Evolutionary conservation across 2,329 filamentous ascomycete genomes (phyloP).

Genomic region (Sporothrix mexicana): DNA sequence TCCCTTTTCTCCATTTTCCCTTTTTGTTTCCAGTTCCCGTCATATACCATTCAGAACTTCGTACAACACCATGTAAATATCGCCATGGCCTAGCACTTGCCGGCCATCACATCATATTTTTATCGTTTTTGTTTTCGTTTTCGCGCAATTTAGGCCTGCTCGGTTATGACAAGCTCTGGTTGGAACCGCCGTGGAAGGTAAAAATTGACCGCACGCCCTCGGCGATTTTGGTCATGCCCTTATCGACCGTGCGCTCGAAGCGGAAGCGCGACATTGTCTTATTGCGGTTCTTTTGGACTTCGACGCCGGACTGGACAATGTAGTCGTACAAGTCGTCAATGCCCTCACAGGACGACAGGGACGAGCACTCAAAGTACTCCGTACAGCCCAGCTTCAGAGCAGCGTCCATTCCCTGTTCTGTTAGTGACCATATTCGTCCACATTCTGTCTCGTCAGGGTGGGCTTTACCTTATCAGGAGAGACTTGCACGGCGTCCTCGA

Average conservation of each 20-base stretch:
- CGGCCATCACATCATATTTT: not conserved
- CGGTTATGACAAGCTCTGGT: not conserved
- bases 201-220: conserved; percentile 36
- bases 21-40: not conserved
- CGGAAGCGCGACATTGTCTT: conserved; percentile 36
- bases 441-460: too few species aligned
- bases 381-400: conserved; percentile 33
- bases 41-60: not conserved
- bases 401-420: conserved; percentile 25
- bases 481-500: conserved; percentile 36
- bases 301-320: conserved; percentile 35
- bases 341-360: conserved; percentile 35
- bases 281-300: conserved; percentile 33
- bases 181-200: conserved; percentile 26
- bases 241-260: conserved; percentile 36
- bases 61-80: conserved; percentile 4
- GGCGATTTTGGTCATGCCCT: conserved; percentile 37
- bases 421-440: not conserved
- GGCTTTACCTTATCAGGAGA: conserved; percentile 27
- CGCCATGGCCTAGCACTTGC: not conserved
- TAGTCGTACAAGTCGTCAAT: conserved; percentile 37
- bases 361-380: conserved; percentile 40
- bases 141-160: not conserved
- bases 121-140: too few species aligned
- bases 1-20: not conserved